phyloP scores from a whole-genome alignment of 352 stramenopile species.

The Globisporangium rhizosaccharum region DNA sequence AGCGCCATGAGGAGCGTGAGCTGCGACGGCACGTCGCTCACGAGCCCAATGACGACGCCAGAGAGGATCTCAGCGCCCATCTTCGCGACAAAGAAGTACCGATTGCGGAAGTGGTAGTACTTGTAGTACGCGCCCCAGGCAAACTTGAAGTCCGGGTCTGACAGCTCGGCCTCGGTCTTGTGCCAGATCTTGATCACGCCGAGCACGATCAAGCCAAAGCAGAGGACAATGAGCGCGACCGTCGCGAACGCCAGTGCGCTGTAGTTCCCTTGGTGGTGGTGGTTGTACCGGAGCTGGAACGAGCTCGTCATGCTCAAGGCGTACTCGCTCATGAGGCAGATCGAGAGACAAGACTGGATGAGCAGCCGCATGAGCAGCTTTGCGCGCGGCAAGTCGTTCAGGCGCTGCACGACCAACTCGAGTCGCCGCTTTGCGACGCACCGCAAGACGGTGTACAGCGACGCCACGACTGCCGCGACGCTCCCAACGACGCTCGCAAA shows the following conservation, averaged over 20 bases:
- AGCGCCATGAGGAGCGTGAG: constrained; percentile 66
- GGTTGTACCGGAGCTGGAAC: constrained; percentile 74
- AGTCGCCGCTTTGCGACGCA: constrained; percentile 39
- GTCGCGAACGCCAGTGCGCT: constrained; percentile 56
- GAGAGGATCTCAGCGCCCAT: constrained; percentile 75
- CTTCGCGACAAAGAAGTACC: constrained; percentile 76
- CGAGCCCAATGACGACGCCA: constrained; percentile 64
- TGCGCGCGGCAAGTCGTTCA: constrained; percentile 62
- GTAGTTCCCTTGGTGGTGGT: constrained; percentile 34
- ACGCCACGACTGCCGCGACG: constrained; percentile 51
- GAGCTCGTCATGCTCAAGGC: constrained; percentile 73
- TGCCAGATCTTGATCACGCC: constrained; percentile 60
- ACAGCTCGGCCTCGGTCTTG: constrained; percentile 50
- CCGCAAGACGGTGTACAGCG: constrained; percentile 47
- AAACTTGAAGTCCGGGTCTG: constrained; percentile 72
- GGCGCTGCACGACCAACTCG: constrained; percentile 46
- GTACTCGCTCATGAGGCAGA: constrained; percentile 78
- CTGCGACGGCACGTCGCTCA: constrained; percentile 69
- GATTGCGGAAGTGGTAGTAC: constrained; percentile 57
- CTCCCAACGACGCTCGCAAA: constrained; percentile 51
- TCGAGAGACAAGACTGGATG: constrained; percentile 62
- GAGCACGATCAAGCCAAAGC: constrained; percentile 61
- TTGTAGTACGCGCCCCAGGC: constrained; percentile 80
- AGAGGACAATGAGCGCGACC: constrained; percentile 53
- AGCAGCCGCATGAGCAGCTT: constrained; percentile 66